phyloP scores from a whole-genome alignment of 2,329 filamentous ascomycete species.

The Aspergillus neotritici region DNA sequence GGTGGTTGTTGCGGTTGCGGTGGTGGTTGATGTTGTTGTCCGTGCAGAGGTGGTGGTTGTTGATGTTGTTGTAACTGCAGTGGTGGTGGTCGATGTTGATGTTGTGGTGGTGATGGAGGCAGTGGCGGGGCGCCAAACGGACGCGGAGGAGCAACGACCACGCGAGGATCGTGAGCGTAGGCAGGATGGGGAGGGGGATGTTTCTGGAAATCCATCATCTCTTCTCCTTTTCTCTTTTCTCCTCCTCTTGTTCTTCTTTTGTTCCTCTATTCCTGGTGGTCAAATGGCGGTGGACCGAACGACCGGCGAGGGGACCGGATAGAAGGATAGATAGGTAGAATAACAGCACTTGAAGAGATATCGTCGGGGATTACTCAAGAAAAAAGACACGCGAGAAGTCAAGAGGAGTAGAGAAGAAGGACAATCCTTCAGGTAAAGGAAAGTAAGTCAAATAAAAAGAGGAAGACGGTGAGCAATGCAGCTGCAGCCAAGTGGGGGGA shows the following conservation, averaged over 20 bases:
- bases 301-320: not conserved
- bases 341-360: not conserved
- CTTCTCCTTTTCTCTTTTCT: too few species aligned
- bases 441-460: conserved; percentile 10
- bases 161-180: conserved; percentile 29
- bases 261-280: conserved; percentile 1
- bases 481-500: not conserved
- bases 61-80: too few species aligned
- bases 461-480: not conserved
- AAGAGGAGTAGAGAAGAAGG: conserved; percentile 2
- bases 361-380: conserved; percentile 1
- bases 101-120: conserved; percentile 15
- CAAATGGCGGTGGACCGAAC: conserved; percentile 1
- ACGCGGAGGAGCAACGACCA: conserved; percentile 18
- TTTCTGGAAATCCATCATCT: conserved; percentile 24
- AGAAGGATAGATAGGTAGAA: not conserved
- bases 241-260: too few species aligned
- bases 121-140: conserved; percentile 15
- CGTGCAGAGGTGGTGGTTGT: conserved; percentile 5
- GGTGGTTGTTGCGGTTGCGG: conserved; percentile 8
- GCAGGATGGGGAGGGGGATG: conserved; percentile 12
- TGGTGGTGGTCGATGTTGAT: too few species aligned
- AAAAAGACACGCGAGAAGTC: not conserved
- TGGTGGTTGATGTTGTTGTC: conserved; percentile 2
- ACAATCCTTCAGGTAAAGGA: too few species aligned